Base-by-base conservation (phyloP, 345 rosid species). In the Kandelia obovata region DNA sequence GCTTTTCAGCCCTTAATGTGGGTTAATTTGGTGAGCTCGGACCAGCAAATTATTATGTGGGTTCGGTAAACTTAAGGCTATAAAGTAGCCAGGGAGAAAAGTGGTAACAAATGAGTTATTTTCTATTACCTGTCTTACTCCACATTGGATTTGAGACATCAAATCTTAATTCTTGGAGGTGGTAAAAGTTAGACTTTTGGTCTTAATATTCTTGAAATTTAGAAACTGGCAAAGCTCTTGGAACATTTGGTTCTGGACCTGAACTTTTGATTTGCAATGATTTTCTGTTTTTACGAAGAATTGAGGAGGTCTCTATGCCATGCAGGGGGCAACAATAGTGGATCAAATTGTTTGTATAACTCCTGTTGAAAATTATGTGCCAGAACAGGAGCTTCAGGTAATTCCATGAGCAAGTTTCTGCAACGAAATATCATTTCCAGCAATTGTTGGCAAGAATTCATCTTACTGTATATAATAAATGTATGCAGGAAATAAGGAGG, bases 311-410 rank as follows among this genome's bases (percentile, higher is more conserved):
- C 23, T 21, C 10, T 11, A 5, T 61, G 4, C 43, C 52, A 60
- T 83, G 68, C 82, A 95, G 99, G 96, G 97, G 60, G 97, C 99
- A 49, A 95, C 99, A 49, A 83, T 95, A 49, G 87, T 95, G 9
- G 99, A 95, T 82, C 84, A 77, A 71, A 82, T 90, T 15, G 97
- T 95, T 72, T 84, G 68, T n/a, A 88, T 95, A 77, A 82, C 73
- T 65, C 78, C 73, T 17, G 96, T 84, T 4, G 90, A 92, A 73
- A 74, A 88, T 79, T 92, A 92, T 77, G 82, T 75, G 52, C 89
- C 85, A 23, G 75, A 81, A 43, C 72, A 20, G 59, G 83, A 82
- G 68, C 71, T 77, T 61, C 82, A 81, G 80, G 96, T 86, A 82
- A 53, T 70, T 73, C 56, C 56, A 65, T 49, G 59, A 9, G 47